A percentile compares a stretch with the other conserved stretches of the same genome.
Conservation (phyloP, 2,329 filamentous ascomycete species). For the Davidsoniella australis region DNA sequence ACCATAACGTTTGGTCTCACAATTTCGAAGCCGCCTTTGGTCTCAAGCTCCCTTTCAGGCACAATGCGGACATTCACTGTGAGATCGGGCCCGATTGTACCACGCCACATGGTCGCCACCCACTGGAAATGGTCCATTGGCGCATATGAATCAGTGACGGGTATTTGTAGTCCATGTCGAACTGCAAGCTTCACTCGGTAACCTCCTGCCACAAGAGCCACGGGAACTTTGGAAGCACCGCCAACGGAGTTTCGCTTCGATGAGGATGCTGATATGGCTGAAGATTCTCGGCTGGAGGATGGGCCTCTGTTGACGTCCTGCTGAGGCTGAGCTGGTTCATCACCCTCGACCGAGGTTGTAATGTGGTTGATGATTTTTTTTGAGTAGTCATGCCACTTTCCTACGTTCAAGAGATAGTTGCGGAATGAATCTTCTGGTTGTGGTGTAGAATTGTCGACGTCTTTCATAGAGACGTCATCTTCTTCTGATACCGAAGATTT, state of each 20-base stretch:
- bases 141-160: conserved; percentile 60
- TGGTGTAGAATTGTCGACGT: conserved; percentile 7
- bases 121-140: conserved; percentile 93
- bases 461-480: background rate
- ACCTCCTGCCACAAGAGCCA: conserved; percentile 58
- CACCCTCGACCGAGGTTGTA: conserved; percentile 8
- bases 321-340: background rate
- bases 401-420: conserved; percentile 50
- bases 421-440: conserved; percentile 20
- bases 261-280: no score
- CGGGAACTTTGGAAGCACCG: conserved; percentile 14
- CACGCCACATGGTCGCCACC: conserved; percentile 88
- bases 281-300: no score
- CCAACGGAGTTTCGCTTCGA: background rate
- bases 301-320: background rate
- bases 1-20: conserved; percentile 26
- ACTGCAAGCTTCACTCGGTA: conserved; percentile 72
- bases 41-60: conserved; percentile 21
- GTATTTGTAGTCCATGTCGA: conserved; percentile 52
- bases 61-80: conserved; percentile 45
- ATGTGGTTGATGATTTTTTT: conserved; percentile 46
- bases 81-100: conserved; percentile 65
- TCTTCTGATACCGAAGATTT: background rate
- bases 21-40: conserved; percentile 26
- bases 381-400: conserved; percentile 60